Conservation (phyloP, 2,329 filamentous ascomycete species). For the Fusarium sp. region DNA sequence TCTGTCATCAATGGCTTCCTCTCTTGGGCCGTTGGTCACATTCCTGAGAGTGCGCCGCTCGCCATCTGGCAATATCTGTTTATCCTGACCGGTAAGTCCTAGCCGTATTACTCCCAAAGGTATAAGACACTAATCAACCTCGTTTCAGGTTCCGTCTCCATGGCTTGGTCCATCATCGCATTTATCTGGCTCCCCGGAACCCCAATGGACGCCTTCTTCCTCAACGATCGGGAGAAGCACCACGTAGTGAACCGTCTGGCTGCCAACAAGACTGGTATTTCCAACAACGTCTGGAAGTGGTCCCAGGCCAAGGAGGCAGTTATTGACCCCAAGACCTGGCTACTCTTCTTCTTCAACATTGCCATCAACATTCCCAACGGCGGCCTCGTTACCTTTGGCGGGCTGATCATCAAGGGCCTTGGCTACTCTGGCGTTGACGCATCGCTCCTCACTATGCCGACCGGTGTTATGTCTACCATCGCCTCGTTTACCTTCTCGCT, state of each 20-base stretch:
- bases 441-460: constrained; percentile 16
- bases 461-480: constrained; percentile 18
- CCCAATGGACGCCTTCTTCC: constrained; percentile 24
- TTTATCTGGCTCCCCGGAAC: constrained; percentile 22
- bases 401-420: constrained; percentile 15
- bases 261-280: constrained; percentile 40
- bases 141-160: constrained; percentile 4
- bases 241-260: constrained; percentile 16
- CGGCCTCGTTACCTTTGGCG: constrained; percentile 48
- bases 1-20: constrained; percentile 19
- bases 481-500: constrained; percentile 12
- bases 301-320: constrained; percentile 63
- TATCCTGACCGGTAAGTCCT: neutral
- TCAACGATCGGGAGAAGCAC: constrained; percentile 14
- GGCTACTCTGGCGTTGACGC: constrained; percentile 9
- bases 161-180: constrained; percentile 17
- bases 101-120: neutral
- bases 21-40: constrained; percentile 14
- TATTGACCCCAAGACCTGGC: constrained; percentile 65
- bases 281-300: constrained; percentile 59
- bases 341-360: constrained; percentile 63
- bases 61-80: constrained; percentile 14
- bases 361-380: constrained; percentile 67
- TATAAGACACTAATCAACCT: neutral
- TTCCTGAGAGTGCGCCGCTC: constrained; percentile 5